Percentiles rank a stretch among this genome's conserved stretches.
These are phyloP conservation scores for Panaeolus cyanescens DNA, from an alignment of 768 basidiomycete genomes.

Conservation along the genomic window DNA sequence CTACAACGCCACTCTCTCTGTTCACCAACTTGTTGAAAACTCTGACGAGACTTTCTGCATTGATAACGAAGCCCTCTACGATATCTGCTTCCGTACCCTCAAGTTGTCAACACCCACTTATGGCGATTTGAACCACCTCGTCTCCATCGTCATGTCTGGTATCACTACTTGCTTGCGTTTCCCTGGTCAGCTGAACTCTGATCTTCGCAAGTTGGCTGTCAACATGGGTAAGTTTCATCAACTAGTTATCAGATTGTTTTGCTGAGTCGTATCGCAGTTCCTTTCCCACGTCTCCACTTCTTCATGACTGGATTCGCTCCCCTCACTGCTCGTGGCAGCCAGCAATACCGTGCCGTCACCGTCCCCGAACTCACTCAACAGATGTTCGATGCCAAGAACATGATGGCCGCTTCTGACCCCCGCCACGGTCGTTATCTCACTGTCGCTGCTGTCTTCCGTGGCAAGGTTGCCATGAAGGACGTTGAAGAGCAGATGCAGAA, in stretches of 20 bases:
- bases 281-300: conserved; percentile 99
- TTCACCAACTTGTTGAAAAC: conserved; percentile 99
- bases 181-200: conserved; percentile 99
- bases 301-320: conserved; percentile 98
- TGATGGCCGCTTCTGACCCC: conserved; percentile 99
- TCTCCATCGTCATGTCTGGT: conserved; percentile 98
- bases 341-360: conserved; percentile 94
- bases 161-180: conserved; percentile 98
- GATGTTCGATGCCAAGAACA: conserved; percentile 99
- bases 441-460: conserved; percentile 97
- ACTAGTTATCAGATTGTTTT: neutral
- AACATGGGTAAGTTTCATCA: conserved; percentile 84
- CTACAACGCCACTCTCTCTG: conserved; percentile 97
- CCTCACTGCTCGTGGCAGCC: conserved; percentile 90
- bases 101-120: conserved; percentile 96
- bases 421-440: conserved; percentile 97
- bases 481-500: conserved; percentile 99
- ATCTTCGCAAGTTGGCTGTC: conserved; percentile 96
- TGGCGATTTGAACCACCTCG: conserved; percentile 97
- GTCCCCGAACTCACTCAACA: conserved; percentile 98
- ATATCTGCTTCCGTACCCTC: conserved; percentile 98
- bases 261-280: conserved; percentile 53
- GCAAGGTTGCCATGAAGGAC: conserved; percentile 99
- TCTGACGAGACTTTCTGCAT: conserved; percentile 99
- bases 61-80: conserved; percentile 98